Conservation (phyloP, 441 rosid genomes). For the Geranium incanum region DNA sequence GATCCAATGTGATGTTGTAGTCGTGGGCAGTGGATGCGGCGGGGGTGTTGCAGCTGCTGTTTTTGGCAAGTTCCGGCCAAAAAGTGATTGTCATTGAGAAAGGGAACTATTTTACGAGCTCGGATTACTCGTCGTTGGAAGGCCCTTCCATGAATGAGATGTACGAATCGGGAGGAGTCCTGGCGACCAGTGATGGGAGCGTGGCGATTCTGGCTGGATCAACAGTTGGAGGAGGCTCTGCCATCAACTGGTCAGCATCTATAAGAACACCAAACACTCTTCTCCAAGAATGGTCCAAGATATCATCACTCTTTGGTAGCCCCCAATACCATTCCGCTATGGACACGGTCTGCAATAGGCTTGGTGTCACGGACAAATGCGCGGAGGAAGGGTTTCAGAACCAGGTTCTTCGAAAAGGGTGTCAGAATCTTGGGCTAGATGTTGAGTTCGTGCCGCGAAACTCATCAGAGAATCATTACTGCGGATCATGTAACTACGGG, state of each 20-base stretch:
- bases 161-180: too few relatives aligned
- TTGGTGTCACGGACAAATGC: slow-evolving; percentile 62
- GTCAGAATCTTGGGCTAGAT: slow-evolving; percentile 51
- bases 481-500: slow-evolving; percentile 77
- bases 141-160: slow-evolving; percentile 35
- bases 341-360: slow-evolving; percentile 63
- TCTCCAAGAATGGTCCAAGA: slow-evolving; percentile 65
- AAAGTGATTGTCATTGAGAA: slow-evolving; percentile 78
- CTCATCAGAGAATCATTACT: slow-evolving; percentile 63
- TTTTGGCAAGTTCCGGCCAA: slow-evolving; percentile 55
- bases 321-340: slow-evolving; percentile 49
- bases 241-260: too few relatives aligned
- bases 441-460: slow-evolving; percentile 49
- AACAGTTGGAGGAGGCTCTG: too few relatives aligned
- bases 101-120: slow-evolving; percentile 54
- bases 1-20: slow-evolving; percentile 64
- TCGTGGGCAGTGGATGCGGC: slow-evolving; percentile 89
- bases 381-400: slow-evolving; percentile 62
- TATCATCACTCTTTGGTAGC: slow-evolving; percentile 37
- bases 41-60: slow-evolving; percentile 87
- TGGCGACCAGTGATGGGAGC: too few relatives aligned
- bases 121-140: slow-evolving; percentile 55
- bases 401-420: slow-evolving; percentile 63
- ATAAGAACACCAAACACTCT: too few relatives aligned
- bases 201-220: too few relatives aligned